These are phyloP conservation scores for Paraglomus brasilianum DNA, from an alignment of 192 early-diverging fungal species.

Conservation along the genomic window DNA sequence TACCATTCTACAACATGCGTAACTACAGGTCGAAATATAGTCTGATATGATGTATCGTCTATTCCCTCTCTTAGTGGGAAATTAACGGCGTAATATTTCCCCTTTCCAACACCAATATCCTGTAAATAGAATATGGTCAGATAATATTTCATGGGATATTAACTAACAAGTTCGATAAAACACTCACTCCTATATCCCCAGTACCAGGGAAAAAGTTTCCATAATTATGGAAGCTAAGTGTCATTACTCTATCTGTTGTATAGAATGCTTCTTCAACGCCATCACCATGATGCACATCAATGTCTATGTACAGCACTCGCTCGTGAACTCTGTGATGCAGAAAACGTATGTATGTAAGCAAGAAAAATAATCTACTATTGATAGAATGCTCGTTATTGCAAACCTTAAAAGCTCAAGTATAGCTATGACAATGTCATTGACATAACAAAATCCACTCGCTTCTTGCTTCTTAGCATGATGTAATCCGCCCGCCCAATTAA, in stretches of 20 bases:
- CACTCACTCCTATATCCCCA: slow-evolving; percentile 80
- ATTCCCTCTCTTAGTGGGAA: slow-evolving; percentile 94
- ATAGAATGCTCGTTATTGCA: background rate
- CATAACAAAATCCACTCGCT: slow-evolving; percentile 96
- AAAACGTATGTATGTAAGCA: slow-evolving; percentile 22
- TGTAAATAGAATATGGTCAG: slow-evolving; percentile 33
- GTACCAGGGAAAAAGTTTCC: slow-evolving; percentile 99
- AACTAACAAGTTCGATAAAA: background rate
- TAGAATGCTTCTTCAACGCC: slow-evolving; percentile 99
- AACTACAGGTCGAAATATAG: slow-evolving; percentile 84
- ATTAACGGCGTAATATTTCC: slow-evolving; percentile 93
- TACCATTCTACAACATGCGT: slow-evolving; percentile 89
- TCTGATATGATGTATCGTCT: slow-evolving; percentile 88
- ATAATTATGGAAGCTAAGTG: slow-evolving; percentile 97
- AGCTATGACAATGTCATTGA: slow-evolving; percentile 96
- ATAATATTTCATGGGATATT: slow-evolving; percentile 9
- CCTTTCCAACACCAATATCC: slow-evolving; percentile 90
- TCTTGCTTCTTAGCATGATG: slow-evolving; percentile 98
- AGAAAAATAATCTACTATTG: background rate
- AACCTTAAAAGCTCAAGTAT: slow-evolving; percentile 86
- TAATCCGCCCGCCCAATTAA: slow-evolving; percentile 95
- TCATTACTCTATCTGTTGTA: slow-evolving; percentile 99
- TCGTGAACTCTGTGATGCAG: slow-evolving; percentile 61
- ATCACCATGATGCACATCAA: slow-evolving; percentile 98
- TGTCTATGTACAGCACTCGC: slow-evolving; percentile 96